These are phyloP conservation scores for Fusarium incarnatum DNA, from an alignment of 2,329 filamentous ascomycete species.

Conservation along the genomic window DNA sequence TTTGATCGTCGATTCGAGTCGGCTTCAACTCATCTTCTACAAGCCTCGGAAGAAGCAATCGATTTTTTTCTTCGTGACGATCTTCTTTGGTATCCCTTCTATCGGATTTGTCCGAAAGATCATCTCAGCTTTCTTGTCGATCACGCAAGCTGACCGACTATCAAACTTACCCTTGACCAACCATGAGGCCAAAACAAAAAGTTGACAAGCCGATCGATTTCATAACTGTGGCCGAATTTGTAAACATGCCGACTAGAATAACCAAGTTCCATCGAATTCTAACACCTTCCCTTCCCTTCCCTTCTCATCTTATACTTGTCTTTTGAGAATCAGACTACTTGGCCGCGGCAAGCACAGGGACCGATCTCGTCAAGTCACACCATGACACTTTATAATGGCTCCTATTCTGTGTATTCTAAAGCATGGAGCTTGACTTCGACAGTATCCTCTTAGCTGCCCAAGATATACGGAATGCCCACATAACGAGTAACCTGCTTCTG, in stretches of 20 bases:
- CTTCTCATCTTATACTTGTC: neutral
- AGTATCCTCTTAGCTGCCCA: neutral
- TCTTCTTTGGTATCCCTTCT: neutral
- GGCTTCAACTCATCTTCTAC: neutral
- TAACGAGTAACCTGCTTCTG: neutral
- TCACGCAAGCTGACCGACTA: neutral
- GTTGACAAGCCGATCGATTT: neutral
- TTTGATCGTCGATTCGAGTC: conserved; percentile 13
- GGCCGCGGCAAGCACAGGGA: neutral
- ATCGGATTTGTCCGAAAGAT: conserved; percentile 16
- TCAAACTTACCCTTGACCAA: conserved; percentile 17
- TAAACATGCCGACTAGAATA: neutral
- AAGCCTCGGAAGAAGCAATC: neutral
- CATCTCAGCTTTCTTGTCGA: neutral
- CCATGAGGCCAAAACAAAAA: neutral
- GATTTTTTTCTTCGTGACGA: neutral
- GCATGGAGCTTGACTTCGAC: neutral
- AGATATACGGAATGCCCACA: neutral
- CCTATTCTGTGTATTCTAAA: neutral
- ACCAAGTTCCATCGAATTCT: neutral
- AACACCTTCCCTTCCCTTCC: neutral
- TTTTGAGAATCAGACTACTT: neutral
- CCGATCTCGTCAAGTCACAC: neutral
- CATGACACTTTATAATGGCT: neutral
- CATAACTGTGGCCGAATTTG: neutral